Percentiles rank a stretch among this genome's conserved stretches.
These are phyloP conservation scores for Septoria linicola DNA, from an alignment of 2,329 filamentous ascomycete species.

Conservation along the genomic window DNA sequence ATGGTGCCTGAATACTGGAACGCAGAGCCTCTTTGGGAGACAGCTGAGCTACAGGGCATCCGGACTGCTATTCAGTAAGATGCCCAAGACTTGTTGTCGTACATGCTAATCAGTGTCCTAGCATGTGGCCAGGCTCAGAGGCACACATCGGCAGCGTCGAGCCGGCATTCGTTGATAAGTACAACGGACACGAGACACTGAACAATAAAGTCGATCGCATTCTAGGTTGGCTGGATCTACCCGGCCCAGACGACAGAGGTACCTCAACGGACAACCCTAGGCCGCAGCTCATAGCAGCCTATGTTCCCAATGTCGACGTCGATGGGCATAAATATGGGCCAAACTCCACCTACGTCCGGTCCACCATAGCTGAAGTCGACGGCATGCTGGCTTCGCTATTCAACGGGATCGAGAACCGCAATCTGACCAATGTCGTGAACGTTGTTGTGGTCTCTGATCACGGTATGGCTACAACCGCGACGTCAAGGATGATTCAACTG, in stretches of 20 bases:
- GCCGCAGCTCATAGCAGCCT: slow-evolving; percentile 89
- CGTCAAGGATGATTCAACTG: slow-evolving; percentile 76
- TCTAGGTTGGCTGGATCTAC: slow-evolving; percentile 78
- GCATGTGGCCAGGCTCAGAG: slow-evolving; percentile 97
- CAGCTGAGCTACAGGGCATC: slow-evolving; percentile 78
- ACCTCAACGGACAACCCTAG: slow-evolving; percentile 53
- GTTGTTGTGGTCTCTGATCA: slow-evolving; percentile 96
- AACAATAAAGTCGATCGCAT: slow-evolving; percentile 74
- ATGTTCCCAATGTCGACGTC: slow-evolving; percentile 87
- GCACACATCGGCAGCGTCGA: slow-evolving; percentile 74
- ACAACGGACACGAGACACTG: slow-evolving; percentile 73
- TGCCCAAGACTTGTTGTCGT: too few relatives aligned
- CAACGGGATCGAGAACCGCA: slow-evolving; percentile 71
- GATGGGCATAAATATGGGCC: slow-evolving; percentile 88
- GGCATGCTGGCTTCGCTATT: slow-evolving; percentile 77
- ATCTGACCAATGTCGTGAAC: slow-evolving; percentile 87
- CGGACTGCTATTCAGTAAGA: slow-evolving; percentile 70
- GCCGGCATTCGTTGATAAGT: slow-evolving; percentile 80
- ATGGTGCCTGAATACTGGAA: slow-evolving; percentile 85
- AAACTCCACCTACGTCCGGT: slow-evolving; percentile 86
- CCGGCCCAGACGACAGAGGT: slow-evolving; percentile 62
- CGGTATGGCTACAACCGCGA: slow-evolving; percentile 93
- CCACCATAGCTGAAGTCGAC: slow-evolving; percentile 77
- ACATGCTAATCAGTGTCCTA: slow-evolving; percentile 64
- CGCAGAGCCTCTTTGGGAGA: slow-evolving; percentile 91